Evolutionary conservation across 768 basidiomycete species (phyloP).

Genomic region (Tulasnella sp.): DNA sequence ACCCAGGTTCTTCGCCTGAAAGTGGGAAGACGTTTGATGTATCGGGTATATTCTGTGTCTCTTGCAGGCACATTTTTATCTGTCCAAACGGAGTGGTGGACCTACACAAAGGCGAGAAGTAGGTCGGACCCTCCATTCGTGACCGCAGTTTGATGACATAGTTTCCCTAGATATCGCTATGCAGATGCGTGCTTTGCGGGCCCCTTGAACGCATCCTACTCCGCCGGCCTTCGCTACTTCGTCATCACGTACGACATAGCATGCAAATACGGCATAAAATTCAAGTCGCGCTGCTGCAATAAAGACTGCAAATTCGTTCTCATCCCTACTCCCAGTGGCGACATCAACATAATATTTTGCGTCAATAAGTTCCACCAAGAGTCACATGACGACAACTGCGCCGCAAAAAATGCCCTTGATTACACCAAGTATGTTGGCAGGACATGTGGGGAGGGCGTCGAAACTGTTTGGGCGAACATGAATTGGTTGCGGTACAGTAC

Average conservation of each 20-base stretch:
- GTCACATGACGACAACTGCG: too few relatives aligned
- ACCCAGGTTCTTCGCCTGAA: neutral
- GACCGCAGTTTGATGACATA: neutral
- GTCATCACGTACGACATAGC: neutral
- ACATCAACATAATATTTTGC: neutral
- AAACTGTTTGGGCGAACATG: neutral
- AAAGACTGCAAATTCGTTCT: neutral
- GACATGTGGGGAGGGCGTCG: neutral
- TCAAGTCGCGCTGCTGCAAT: too few relatives aligned
- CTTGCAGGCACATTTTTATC: neutral
- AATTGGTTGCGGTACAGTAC: too few relatives aligned
- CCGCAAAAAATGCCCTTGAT: neutral
- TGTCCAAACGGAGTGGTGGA: neutral
- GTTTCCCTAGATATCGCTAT: neutral
- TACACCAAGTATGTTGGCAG: neutral
- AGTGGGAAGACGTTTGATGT: neutral
- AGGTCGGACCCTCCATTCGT: neutral
- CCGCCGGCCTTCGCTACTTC: neutral
- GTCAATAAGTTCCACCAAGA: neutral
- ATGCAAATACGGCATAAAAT: neutral
- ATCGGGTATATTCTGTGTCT: neutral
- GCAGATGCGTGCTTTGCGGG: neutral
- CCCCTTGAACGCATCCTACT: neutral
- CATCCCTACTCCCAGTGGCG: neutral
- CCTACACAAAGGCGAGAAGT: neutral